phyloP scores from a whole-genome alignment of 345 rosid species.

The Camelina laxa region DNA sequence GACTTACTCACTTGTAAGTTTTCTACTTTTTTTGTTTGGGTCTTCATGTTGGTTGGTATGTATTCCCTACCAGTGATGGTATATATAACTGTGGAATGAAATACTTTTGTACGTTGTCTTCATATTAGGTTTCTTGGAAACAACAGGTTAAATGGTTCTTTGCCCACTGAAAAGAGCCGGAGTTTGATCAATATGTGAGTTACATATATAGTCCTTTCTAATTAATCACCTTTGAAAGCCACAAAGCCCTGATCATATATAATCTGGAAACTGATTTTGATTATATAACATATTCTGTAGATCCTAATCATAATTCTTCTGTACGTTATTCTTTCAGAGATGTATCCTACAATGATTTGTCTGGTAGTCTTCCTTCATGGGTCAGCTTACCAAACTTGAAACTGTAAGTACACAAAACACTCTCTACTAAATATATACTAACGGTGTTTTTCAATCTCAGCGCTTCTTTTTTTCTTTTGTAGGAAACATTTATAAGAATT shows the following conservation, averaged over 20 bases:
- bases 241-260: too few species aligned
- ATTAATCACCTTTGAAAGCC: too few species aligned
- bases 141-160: constrained; percentile 53
- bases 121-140: constrained; percentile 58
- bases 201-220: too few species aligned
- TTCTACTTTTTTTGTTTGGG: constrained; percentile 16
- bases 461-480: neutral
- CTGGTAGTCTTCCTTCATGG: constrained; percentile 74
- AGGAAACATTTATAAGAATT: too few species aligned
- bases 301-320: neutral
- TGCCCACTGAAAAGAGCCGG: constrained; percentile 57
- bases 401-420: constrained; percentile 22
- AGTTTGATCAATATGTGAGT: constrained; percentile 57
- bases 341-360: constrained; percentile 68
- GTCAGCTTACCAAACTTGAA: constrained; percentile 47
- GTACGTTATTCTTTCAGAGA: constrained; percentile 54
- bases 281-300: neutral
- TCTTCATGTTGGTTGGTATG: neutral
- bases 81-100: neutral
- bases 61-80: neutral
- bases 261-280: neutral
- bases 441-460: neutral
- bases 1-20: constrained; percentile 58
- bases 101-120: constrained; percentile 27
- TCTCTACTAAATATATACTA: neutral